A percentile compares a stretch with the other conserved stretches of the same genome.
Evolutionary conservation across 1,284 basidiomycete genomes (phyloP).

Genomic region (Schizopora paradoxa): DNA sequence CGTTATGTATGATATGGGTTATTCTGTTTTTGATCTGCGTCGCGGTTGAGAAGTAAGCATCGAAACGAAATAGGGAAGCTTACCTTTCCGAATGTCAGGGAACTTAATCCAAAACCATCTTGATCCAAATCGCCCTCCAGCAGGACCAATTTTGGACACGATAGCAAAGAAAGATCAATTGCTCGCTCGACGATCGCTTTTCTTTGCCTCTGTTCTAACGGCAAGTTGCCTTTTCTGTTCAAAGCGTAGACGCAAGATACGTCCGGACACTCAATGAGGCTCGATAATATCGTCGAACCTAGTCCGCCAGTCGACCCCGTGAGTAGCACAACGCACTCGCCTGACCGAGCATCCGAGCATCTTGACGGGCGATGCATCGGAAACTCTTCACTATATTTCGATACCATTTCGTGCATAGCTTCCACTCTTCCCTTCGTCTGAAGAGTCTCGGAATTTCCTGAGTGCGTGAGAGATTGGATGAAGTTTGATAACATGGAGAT

Average conservation of each 20-base stretch:
- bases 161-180: conserved; percentile 21
- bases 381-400: background rate
- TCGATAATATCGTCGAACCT: conserved; percentile 20
- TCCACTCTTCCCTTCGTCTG: background rate
- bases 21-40: too few relatives aligned
- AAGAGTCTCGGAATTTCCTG: background rate
- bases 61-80: too few relatives aligned
- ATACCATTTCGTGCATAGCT: background rate
- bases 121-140: conserved; percentile 26
- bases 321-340: conserved; percentile 17
- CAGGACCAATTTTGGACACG: conserved; percentile 24
- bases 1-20: background rate
- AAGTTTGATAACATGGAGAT: background rate
- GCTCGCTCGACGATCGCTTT: conserved; percentile 25
- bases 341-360: background rate
- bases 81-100: conserved; percentile 24
- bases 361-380: background rate
- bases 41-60: too few relatives aligned
- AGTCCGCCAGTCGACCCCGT: conserved; percentile 23
- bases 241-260: conserved; percentile 30
- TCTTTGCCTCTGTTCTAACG: conserved; percentile 23
- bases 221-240: conserved; percentile 26
- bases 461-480: background rate
- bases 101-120: conserved; percentile 22
- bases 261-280: conserved; percentile 15